Evolutionary conservation across 2,329 filamentous ascomycete genomes (phyloP).

Genomic region (Xylaria sp.): DNA sequence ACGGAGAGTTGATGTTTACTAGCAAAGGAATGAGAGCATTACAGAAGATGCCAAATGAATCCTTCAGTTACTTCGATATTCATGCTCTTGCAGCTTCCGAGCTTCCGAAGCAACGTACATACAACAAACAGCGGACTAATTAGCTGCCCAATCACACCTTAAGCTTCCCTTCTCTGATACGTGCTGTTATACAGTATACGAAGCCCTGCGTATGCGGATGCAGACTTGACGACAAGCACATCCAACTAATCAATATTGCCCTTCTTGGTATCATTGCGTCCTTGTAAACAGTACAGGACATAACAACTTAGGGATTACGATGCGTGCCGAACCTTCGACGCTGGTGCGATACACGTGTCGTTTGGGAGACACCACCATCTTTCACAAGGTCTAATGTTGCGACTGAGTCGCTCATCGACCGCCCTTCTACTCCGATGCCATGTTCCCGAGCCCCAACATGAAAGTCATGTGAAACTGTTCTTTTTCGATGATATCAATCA

Average conservation of each 20-base stretch:
- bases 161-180: constrained; percentile 4
- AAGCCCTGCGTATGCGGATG: constrained; percentile 2
- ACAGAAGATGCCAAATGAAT: constrained; percentile 20
- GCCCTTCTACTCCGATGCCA: constrained; percentile 3
- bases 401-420: constrained; percentile 16
- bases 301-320: constrained; percentile 9
- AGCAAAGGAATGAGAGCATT: background rate
- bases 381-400: constrained; percentile 2
- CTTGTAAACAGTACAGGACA: background rate
- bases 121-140: constrained; percentile 20
- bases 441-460: constrained; percentile 1
- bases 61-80: constrained; percentile 8
- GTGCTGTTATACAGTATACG: background rate
- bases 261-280: background rate
- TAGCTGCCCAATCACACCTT: constrained; percentile 7
- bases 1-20: constrained; percentile 9
- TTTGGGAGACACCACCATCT: background rate
- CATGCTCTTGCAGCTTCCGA: constrained; percentile 2
- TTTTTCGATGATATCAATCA: background rate
- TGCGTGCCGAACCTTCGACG: constrained; percentile 13
- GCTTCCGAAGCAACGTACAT: constrained; percentile 13
- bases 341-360: constrained; percentile 1
- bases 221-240: background rate
- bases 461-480: background rate
- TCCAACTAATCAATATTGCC: constrained; percentile 3